Evolutionary conservation across 805 yeast species (phyloP).

Genomic region (baker's yeast (Saccharomyces cerevisiae)): DNA sequence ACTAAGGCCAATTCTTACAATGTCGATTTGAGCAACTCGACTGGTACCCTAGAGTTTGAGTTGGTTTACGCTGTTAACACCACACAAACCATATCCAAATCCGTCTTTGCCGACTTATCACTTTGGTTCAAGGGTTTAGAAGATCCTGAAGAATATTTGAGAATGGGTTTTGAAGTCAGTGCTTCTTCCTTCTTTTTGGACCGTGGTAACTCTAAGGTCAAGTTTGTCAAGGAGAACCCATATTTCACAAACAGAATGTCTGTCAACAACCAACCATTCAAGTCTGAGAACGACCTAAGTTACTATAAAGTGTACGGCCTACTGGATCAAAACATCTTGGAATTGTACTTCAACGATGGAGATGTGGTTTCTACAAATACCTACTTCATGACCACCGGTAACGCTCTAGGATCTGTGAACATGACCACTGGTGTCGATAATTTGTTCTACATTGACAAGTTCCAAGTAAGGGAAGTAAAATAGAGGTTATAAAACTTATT

Average conservation of each 20-base stretch:
- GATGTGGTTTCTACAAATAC: slow-evolving; percentile 23
- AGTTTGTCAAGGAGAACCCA: slow-evolving; percentile 19
- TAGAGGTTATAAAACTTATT: neutral
- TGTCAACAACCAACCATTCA: slow-evolving; percentile 17
- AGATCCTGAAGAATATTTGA: slow-evolving; percentile 15
- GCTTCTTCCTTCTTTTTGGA: slow-evolving; percentile 22
- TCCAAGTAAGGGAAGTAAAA: neutral
- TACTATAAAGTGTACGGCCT: slow-evolving; percentile 25
- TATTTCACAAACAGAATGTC: slow-evolving; percentile 25
- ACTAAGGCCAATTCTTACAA: neutral
- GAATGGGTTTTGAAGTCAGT: slow-evolving; percentile 23
- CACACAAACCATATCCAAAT: slow-evolving; percentile 2
- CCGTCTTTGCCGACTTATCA: slow-evolving; percentile 12
- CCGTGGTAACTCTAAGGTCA: slow-evolving; percentile 19
- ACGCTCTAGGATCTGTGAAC: slow-evolving; percentile 11
- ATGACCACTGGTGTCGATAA: slow-evolving; percentile 8
- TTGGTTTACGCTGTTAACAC: slow-evolving; percentile 17
- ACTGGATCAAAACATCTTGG: slow-evolving; percentile 28
- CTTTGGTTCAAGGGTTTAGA: slow-evolving; percentile 14
- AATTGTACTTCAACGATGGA: slow-evolving; percentile 29
- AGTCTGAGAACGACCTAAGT: slow-evolving; percentile 7
- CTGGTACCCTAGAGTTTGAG: slow-evolving; percentile 24
- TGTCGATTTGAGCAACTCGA: slow-evolving; percentile 1
- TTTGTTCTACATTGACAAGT: neutral
- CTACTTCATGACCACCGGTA: slow-evolving; percentile 23